Conservation (phyloP, 768 basidiomycete genomes). For the Saitozyma podzolica region DNA sequence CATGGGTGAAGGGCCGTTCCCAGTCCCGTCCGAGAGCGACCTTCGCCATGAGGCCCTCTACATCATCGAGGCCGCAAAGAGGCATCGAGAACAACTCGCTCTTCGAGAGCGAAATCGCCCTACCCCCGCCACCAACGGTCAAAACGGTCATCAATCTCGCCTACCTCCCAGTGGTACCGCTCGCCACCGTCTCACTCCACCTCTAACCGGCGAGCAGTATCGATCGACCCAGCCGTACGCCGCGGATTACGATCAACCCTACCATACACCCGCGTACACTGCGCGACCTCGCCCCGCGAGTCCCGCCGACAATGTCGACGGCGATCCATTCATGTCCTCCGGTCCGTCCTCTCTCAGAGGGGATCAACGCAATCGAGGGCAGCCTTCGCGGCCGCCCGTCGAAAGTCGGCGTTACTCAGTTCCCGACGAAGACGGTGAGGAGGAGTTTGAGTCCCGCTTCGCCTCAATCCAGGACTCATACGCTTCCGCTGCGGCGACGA, state of each 20-base stretch:
- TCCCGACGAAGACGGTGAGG: not conserved
- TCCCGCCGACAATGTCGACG: not conserved
- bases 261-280: no score
- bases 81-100: slow-evolving; percentile 9
- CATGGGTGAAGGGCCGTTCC: slow-evolving; percentile 23
- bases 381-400: no score
- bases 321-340: not conserved
- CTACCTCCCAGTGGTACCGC: not conserved
- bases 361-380: no score
- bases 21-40: slow-evolving; percentile 24
- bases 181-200: slow-evolving; percentile 1
- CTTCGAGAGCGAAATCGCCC: not conserved
- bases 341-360: not conserved
- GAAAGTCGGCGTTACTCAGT: not conserved
- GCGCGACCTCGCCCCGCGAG: not conserved
- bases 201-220: slow-evolving; percentile 1
- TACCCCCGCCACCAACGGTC: not conserved
- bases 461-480: slow-evolving; percentile 3
- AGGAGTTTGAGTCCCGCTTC: slow-evolving; percentile 9
- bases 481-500: not conserved
- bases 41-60: slow-evolving; percentile 19
- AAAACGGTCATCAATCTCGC: not conserved
- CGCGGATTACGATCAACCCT: no score
- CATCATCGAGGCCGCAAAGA: slow-evolving; percentile 19
- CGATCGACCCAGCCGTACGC: not conserved